Evolutionary conservation across 495 filamentous ascomycete genomes (phyloP).

Genomic region (Gamarada debralockiae): DNA sequence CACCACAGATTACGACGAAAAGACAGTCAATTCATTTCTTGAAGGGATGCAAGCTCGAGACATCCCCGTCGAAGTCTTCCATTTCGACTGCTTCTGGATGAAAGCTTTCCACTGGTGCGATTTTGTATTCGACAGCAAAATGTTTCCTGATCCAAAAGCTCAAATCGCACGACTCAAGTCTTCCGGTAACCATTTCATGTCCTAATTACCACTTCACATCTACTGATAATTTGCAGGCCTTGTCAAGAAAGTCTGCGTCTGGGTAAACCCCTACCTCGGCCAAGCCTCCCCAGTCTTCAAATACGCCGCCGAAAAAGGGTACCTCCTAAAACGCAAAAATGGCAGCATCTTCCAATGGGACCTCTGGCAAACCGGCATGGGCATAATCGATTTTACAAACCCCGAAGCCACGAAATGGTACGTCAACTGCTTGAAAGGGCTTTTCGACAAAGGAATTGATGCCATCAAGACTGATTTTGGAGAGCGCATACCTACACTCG

Average conservation of each 20-base stretch:
- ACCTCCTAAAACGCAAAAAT: slow-evolving; percentile 64
- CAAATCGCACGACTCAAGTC: slow-evolving; percentile 59
- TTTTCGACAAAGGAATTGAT: slow-evolving; percentile 65
- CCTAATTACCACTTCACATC: neutral
- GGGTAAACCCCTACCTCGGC: slow-evolving; percentile 70
- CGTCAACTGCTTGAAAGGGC: slow-evolving; percentile 46
- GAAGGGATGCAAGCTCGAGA: slow-evolving; percentile 62
- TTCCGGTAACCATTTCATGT: slow-evolving; percentile 19
- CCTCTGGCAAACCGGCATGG: slow-evolving; percentile 73
- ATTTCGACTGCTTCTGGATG: slow-evolving; percentile 68
- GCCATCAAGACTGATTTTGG: slow-evolving; percentile 74
- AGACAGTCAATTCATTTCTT: slow-evolving; percentile 62
- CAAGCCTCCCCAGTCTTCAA: slow-evolving; percentile 63
- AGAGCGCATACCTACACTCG: slow-evolving; percentile 61
- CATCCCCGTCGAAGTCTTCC: slow-evolving; percentile 66
- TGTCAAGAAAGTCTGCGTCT: slow-evolving; percentile 61
- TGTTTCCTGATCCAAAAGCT: slow-evolving; percentile 64
- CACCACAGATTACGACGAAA: slow-evolving; percentile 66
- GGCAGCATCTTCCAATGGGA: slow-evolving; percentile 73
- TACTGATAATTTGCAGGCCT: slow-evolving; percentile 30
- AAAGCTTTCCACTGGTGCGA: slow-evolving; percentile 70
- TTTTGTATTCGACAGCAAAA: slow-evolving; percentile 63
- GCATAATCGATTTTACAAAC: slow-evolving; percentile 70
- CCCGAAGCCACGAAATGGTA: slow-evolving; percentile 62
- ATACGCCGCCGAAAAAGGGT: slow-evolving; percentile 61